Evolutionary conservation across 176 grass and related monocot genomes (phyloP).

Genomic region (Bolboschoenus planiculmis): DNA sequence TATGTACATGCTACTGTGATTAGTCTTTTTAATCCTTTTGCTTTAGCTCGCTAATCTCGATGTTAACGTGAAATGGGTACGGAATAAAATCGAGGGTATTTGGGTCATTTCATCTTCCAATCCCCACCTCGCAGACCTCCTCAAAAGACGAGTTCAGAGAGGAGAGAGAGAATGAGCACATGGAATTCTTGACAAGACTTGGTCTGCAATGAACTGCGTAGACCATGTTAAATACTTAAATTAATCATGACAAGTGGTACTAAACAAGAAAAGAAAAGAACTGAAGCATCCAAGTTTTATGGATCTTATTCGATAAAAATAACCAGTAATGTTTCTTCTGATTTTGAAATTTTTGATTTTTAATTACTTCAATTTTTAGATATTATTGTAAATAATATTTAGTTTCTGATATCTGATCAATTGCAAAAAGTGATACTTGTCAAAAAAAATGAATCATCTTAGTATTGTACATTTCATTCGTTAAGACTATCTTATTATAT

Average conservation of each 20-base stretch:
- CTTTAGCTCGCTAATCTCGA: constrained; percentile 5
- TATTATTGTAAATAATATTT: too few species aligned
- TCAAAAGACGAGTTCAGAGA: constrained; percentile 45
- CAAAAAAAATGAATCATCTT: too few species aligned
- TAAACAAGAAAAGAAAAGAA: too few species aligned
- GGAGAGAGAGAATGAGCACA: not conserved
- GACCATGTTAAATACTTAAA: not conserved
- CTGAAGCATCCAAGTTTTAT: too few species aligned
- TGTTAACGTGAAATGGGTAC: not conserved
- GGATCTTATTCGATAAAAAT: too few species aligned
- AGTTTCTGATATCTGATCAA: too few species aligned
- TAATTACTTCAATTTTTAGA: too few species aligned
- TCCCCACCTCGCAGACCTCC: constrained; percentile 16
- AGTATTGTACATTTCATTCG: too few species aligned
- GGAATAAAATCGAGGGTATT: constrained; percentile 7
- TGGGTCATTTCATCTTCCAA: not conserved
- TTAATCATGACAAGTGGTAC: not conserved
- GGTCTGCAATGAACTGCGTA: not conserved
- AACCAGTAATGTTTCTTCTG: too few species aligned
- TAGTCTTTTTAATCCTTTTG: constrained; percentile 14
- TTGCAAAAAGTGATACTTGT: too few species aligned
- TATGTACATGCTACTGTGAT: not conserved
- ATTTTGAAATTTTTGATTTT: too few species aligned
- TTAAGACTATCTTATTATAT: too few species aligned
- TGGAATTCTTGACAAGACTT: not conserved